Evolutionary conservation across 2,329 filamentous ascomycete species (phyloP).

Genomic region (Elsinoe australis): DNA sequence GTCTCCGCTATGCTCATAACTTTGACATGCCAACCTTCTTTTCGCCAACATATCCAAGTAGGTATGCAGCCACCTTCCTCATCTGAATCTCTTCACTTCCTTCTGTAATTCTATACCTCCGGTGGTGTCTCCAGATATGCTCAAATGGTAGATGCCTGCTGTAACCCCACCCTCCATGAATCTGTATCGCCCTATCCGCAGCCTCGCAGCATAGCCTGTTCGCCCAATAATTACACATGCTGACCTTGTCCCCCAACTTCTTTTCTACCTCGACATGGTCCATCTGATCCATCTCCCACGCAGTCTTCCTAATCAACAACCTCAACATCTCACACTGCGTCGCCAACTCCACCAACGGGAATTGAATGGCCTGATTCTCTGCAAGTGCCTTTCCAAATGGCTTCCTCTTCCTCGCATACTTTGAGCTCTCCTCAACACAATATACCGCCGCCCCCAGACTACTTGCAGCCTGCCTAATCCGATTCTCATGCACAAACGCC

Average conservation of each 20-base stretch:
- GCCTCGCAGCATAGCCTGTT: constrained; percentile 54
- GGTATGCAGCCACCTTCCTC: constrained; percentile 54
- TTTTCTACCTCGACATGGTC: constrained; percentile 49
- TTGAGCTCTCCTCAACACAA: constrained; percentile 51
- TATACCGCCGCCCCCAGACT: constrained; percentile 53
- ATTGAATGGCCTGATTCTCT: constrained; percentile 56
- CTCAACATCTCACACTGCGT: constrained; percentile 57
- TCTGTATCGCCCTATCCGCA: constrained; percentile 56
- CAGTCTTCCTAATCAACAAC: constrained; percentile 54
- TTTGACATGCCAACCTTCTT: constrained; percentile 29
- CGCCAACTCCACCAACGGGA: constrained; percentile 54
- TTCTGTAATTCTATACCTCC: constrained; percentile 56
- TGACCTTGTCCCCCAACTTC: constrained; percentile 53
- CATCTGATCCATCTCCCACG: constrained; percentile 53
- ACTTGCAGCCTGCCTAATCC: constrained; percentile 56
- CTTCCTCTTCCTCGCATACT: constrained; percentile 48
- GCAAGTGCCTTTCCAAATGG: constrained; percentile 52
- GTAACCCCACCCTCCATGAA: constrained; percentile 54
- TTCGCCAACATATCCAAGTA: constrained; percentile 48
- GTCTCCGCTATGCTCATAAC: too few species aligned
- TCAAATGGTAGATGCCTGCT: constrained; percentile 54
- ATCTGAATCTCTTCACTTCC: constrained; percentile 60
- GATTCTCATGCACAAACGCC: constrained; percentile 59
- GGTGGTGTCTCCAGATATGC: constrained; percentile 58
- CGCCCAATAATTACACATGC: constrained; percentile 60